Evolutionary conservation across 768 basidiomycete species (phyloP).

Genomic region (Suillus luteus): DNA sequence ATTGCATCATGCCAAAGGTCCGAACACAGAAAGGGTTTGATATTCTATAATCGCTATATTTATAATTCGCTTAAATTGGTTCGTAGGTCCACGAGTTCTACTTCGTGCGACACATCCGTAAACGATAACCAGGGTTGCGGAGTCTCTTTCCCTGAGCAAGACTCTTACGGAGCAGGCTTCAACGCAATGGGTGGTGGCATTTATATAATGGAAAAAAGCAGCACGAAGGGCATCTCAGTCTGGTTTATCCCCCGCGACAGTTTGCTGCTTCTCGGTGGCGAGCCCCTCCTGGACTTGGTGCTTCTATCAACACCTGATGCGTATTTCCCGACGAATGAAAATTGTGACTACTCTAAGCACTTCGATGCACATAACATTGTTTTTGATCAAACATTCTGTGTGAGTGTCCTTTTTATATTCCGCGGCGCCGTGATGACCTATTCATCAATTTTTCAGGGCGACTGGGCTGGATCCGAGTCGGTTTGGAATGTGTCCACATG

Average conservation of each 20-base stretch:
- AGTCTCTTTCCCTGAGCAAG: conserved; percentile 38
- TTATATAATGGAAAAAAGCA: conserved; percentile 52
- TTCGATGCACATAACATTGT: conserved; percentile 56
- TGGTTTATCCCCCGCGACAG: conserved; percentile 61
- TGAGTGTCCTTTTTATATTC: conserved; percentile 32
- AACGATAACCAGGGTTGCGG: conserved; percentile 68
- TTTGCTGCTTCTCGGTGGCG: conserved; percentile 31
- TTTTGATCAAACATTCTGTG: conserved; percentile 65
- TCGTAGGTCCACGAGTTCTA: conserved; percentile 40
- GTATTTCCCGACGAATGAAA: conserved; percentile 39
- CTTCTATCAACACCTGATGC: conserved; percentile 42
- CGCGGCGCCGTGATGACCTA: background rate
- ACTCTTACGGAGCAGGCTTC: conserved; percentile 51
- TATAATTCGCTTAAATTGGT: background rate
- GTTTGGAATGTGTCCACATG: conserved; percentile 45
- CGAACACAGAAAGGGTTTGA: conserved; percentile 52
- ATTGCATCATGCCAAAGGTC: conserved; percentile 45
- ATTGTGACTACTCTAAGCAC: conserved; percentile 54
- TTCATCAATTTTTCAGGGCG: conserved; percentile 39
- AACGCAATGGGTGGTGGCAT: conserved; percentile 59
- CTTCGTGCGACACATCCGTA: conserved; percentile 49
- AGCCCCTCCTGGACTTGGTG: background rate
- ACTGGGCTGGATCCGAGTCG: conserved; percentile 48
- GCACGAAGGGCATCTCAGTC: conserved; percentile 47
- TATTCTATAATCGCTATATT: background rate